Percentiles rank a stretch among this genome's conserved stretches.
Evolutionary conservation across 2,329 filamentous ascomycete genomes (phyloP).

Genomic region (Sclerotinia minor): DNA sequence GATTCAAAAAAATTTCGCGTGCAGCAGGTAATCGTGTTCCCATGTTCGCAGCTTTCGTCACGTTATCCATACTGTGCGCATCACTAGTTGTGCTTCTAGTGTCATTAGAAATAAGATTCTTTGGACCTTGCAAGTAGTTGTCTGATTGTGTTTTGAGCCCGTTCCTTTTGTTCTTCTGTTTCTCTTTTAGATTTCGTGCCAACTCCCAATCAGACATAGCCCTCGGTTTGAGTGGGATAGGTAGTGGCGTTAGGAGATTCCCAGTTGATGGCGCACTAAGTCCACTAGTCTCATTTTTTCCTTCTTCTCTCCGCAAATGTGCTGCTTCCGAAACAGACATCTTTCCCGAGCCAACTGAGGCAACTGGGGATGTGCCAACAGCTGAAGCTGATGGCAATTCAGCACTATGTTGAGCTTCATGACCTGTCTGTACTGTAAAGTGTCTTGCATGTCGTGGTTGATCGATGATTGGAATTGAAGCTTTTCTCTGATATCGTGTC

Average conservation of each 20-base stretch:
- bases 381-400: neutral
- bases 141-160: neutral
- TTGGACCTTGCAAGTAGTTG: neutral
- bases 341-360: neutral
- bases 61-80: neutral
- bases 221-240: neutral
- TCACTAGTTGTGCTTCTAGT: too few relatives aligned
- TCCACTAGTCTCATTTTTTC: neutral
- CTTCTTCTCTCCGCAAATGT: neutral
- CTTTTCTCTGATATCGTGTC: neutral
- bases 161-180: neutral
- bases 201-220: neutral
- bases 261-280: neutral
- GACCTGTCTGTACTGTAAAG: fast-evolving
- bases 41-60: neutral
- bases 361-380: neutral
- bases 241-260: neutral
- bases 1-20: neutral
- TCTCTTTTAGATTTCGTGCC: neutral
- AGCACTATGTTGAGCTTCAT: neutral
- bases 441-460: neutral
- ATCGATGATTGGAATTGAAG: neutral
- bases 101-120: too few relatives aligned
- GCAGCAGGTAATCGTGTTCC: neutral
- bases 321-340: neutral